A percentile compares a stretch with the other conserved stretches of the same genome.
phyloP scores from a whole-genome alignment of 345 rosid genomes.

The Eucalyptus erythrocorys region DNA sequence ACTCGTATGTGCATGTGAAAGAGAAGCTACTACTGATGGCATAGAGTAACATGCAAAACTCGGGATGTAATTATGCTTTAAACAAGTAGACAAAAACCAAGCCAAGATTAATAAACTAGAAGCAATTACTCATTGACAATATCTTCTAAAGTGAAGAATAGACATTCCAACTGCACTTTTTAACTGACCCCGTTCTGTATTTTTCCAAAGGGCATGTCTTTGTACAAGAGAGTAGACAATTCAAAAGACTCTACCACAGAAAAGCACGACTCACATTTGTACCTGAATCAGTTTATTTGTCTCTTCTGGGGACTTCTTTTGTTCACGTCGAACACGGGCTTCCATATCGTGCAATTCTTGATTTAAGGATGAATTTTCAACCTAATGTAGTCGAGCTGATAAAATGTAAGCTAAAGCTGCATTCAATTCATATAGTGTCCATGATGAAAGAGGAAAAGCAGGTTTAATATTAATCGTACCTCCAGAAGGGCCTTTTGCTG shows the following conservation, averaged over 20 bases:
- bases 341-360: slow-evolving; percentile 98
- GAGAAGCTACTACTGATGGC: neutral
- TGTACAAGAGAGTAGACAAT: neutral
- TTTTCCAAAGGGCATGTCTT: neutral
- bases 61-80: neutral
- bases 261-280: neutral
- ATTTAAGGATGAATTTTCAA: slow-evolving; percentile 70
- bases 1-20: neutral
- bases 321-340: slow-evolving; percentile 75
- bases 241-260: neutral
- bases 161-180: neutral
- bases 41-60: neutral
- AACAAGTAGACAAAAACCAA: neutral
- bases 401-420: neutral
- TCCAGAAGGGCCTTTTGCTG: slow-evolving; percentile 89
- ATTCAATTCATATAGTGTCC: neutral
- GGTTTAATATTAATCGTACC: slow-evolving; percentile 28
- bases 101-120: neutral
- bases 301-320: slow-evolving; percentile 85
- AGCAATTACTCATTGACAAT: neutral
- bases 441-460: neutral
- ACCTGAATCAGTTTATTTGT: slow-evolving; percentile 95
- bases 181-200: neutral
- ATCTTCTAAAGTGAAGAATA: neutral
- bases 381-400: slow-evolving; percentile 32